Evolutionary conservation across 345 rosid genomes (phyloP).

Genomic region (Psidium friedrichsthalianum): DNA sequence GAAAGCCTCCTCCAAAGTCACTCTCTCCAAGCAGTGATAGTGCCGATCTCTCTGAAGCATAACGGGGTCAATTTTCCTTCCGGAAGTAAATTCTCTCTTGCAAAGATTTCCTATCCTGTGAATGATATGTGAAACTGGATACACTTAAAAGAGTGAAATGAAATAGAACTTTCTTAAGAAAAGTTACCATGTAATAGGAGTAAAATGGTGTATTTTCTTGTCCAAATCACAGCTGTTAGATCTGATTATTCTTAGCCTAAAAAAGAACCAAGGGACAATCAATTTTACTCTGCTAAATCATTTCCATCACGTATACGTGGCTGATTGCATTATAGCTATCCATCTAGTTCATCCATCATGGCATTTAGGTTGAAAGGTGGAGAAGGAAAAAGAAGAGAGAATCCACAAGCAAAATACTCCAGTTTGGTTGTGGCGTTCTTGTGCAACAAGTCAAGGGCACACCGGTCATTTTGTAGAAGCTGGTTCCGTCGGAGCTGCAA

Average conservation of each 20-base stretch:
- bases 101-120: background rate
- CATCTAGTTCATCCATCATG: background rate
- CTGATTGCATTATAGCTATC: background rate
- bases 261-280: background rate
- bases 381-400: too few relatives aligned
- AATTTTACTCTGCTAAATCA: background rate
- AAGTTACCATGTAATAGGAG: background rate
- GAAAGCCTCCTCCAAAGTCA: constrained; percentile 28
- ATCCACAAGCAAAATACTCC: background rate
- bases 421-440: background rate
- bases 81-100: background rate
- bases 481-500: too few relatives aligned
- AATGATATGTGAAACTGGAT: background rate
- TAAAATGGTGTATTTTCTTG: background rate
- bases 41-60: constrained; percentile 49
- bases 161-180: background rate
- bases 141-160: background rate
- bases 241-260: background rate
- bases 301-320: background rate
- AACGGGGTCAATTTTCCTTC: background rate
- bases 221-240: background rate
- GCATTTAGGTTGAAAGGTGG: too few relatives aligned
- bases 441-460: background rate
- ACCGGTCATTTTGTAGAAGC: background rate
- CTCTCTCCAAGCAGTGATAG: constrained; percentile 16